These are phyloP conservation scores for Yarrowia sp. DNA, from an alignment of 805 yeast species.

Conservation along the genomic window DNA sequence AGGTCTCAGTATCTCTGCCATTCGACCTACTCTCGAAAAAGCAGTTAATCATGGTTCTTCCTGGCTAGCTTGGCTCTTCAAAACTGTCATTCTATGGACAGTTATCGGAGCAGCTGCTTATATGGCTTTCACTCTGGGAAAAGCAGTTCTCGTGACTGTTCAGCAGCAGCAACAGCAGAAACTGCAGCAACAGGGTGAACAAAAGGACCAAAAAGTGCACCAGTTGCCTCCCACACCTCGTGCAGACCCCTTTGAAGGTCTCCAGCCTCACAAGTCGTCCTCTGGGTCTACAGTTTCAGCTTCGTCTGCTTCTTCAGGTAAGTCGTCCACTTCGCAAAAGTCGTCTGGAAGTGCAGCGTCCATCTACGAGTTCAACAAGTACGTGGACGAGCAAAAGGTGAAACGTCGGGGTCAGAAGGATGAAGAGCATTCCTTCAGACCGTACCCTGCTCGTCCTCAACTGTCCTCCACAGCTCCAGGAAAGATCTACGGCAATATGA, in stretches of 20 bases:
- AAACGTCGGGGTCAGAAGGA: constrained; percentile 23
- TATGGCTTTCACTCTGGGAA: constrained; percentile 17
- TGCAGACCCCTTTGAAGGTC: constrained; percentile 27
- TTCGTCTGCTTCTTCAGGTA: not conserved
- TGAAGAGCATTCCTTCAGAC: constrained; percentile 32
- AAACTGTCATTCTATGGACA: not conserved
- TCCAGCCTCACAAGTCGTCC: not conserved
- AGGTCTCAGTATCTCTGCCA: constrained; percentile 16
- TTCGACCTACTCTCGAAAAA: constrained; percentile 19
- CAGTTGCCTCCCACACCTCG: constrained; percentile 10
- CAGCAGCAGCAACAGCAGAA: constrained; percentile 8
- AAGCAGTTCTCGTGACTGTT: constrained; percentile 7
- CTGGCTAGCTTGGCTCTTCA: constrained; percentile 25
- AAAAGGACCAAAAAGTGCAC: not conserved
- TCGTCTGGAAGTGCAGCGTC: constrained; percentile 26
- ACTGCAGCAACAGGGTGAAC: not conserved
- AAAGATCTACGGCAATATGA: constrained; percentile 18
- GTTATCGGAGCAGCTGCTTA: constrained; percentile 3
- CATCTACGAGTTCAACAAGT: constrained; percentile 35
- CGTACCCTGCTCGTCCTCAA: constrained; percentile 33
- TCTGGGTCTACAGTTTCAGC: constrained; percentile 5
- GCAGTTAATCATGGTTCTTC: constrained; percentile 26
- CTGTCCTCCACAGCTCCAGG: constrained; percentile 26
- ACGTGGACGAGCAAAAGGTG: constrained; percentile 16
- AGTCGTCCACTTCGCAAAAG: not conserved